phyloP scores from a whole-genome alignment of 371 early-diverging fungal species.

The Lichtheimia corymbifera region DNA sequence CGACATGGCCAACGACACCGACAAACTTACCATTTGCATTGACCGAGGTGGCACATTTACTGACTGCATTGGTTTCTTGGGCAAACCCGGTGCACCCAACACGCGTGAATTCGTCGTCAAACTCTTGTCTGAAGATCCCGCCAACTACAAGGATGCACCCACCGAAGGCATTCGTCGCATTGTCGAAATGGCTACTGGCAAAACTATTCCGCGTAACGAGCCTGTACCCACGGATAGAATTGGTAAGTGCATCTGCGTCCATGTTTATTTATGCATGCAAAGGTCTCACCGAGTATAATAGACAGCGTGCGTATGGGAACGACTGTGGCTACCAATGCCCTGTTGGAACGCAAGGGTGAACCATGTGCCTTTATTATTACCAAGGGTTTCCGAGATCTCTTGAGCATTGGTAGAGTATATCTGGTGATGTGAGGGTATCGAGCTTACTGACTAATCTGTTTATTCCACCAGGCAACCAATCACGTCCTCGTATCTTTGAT shows the following conservation, averaged over 20 bases:
- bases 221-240: conserved; percentile 77
- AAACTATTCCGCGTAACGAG: conserved; percentile 64
- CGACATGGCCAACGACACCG: background rate
- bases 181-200: conserved; percentile 81
- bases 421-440: background rate
- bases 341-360: conserved; percentile 90
- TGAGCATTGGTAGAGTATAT: conserved; percentile 56
- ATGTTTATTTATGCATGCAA: background rate
- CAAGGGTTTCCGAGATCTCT: conserved; percentile 82
- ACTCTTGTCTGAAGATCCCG: conserved; percentile 88
- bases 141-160: conserved; percentile 93
- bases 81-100: conserved; percentile 54
- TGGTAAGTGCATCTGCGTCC: conserved; percentile 40
- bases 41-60: conserved; percentile 92
- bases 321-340: conserved; percentile 96
- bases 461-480: conserved; percentile 82
- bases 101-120: conserved; percentile 70
- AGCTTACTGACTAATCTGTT: background rate
- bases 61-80: conserved; percentile 75
- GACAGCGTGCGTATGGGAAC: conserved; percentile 94
- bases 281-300: conserved; percentile 18
- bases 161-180: conserved; percentile 93
- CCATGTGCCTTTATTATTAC: conserved; percentile 86
- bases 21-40: conserved; percentile 67
- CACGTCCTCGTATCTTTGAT: conserved; percentile 94